A percentile compares a stretch with the other conserved stretches of the same genome.
phyloP scores from a whole-genome alignment of 148 eudicot species.

The Camellia sinensis region DNA sequence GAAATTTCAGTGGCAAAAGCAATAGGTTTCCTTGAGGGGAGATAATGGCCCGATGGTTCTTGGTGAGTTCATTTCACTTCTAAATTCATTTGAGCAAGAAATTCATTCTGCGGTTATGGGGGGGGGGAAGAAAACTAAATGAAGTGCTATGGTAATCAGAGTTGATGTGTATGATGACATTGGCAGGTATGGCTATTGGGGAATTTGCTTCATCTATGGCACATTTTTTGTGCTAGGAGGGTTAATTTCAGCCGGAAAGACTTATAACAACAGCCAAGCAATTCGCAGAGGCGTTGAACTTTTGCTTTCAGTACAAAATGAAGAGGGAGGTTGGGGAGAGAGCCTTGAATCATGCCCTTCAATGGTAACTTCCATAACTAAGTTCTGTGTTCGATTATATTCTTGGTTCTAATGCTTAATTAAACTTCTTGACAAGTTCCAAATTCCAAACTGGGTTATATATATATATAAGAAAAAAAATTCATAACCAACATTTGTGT shows the following conservation, averaged over 20 bases:
- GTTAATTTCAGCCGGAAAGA: conserved; percentile 35
- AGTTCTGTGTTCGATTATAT: too few relatives aligned
- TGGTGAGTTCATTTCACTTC: conserved; percentile 27
- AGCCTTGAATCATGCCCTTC: conserved; percentile 42
- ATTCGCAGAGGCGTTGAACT: conserved; percentile 37
- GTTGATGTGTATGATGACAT: background rate
- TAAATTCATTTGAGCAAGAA: background rate
- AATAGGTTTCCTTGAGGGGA: conserved; percentile 31
- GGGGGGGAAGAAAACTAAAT: background rate
- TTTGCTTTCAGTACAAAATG: conserved; percentile 33
- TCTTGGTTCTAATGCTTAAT: background rate
- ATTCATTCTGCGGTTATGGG: background rate
- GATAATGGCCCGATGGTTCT: conserved; percentile 46
- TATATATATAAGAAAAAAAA: background rate
- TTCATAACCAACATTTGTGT: background rate
- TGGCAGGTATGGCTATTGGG: conserved; percentile 55
- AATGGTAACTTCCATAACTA: conserved; percentile 18
- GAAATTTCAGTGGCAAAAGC: conserved; percentile 34
- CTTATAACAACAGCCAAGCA: conserved; percentile 32
- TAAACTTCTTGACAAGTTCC: background rate
- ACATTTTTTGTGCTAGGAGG: conserved; percentile 42
- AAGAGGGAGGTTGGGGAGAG: conserved; percentile 60
- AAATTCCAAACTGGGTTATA: background rate
- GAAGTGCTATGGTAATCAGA: background rate
- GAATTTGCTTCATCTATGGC: conserved; percentile 49